Evolutionary conservation across 352 stramenopile genomes (phyloP).

Genomic region (Peronospora farinosa): DNA sequence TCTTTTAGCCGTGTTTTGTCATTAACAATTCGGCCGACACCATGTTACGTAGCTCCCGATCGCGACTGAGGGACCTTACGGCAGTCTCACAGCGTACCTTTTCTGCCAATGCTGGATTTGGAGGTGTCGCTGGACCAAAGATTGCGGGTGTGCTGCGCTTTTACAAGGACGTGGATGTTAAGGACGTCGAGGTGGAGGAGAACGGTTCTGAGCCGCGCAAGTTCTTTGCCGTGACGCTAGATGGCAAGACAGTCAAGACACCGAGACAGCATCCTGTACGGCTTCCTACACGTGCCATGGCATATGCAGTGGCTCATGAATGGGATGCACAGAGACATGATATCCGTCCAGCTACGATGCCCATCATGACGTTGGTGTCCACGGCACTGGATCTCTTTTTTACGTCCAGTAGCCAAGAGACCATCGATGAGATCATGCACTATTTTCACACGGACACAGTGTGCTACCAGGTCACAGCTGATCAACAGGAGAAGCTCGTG

Average conservation of each 20-base stretch:
- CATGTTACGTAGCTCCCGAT: constrained; percentile 32
- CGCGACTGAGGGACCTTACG: constrained; percentile 16
- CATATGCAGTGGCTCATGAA: constrained; percentile 68
- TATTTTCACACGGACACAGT: constrained; percentile 86
- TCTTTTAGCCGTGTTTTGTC: too few relatives aligned
- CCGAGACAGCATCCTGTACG: constrained; percentile 52
- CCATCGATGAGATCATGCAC: constrained; percentile 78
- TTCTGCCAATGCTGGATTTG: constrained; percentile 41
- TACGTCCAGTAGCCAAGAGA: constrained; percentile 48
- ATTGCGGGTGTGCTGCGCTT: constrained; percentile 77
- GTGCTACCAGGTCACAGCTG: constrained; percentile 79
- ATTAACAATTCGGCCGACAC: neutral
- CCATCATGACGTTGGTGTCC: constrained; percentile 82
- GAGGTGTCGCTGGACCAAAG: constrained; percentile 54
- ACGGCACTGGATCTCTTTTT: constrained; percentile 66
- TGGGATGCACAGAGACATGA: constrained; percentile 75
- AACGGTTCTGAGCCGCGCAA: constrained; percentile 14
- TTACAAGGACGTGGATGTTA: constrained; percentile 75
- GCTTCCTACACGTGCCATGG: constrained; percentile 62
- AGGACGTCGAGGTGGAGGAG: constrained; percentile 39
- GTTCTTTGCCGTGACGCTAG: constrained; percentile 64
- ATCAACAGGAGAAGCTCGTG: constrained; percentile 80
- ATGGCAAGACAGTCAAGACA: constrained; percentile 81
- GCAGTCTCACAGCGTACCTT: constrained; percentile 30
- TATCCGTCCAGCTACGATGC: constrained; percentile 80